These are phyloP conservation scores for Leccinum pachyderme DNA, from an alignment of 1,284 basidiomycete species.

Conservation along the genomic window DNA sequence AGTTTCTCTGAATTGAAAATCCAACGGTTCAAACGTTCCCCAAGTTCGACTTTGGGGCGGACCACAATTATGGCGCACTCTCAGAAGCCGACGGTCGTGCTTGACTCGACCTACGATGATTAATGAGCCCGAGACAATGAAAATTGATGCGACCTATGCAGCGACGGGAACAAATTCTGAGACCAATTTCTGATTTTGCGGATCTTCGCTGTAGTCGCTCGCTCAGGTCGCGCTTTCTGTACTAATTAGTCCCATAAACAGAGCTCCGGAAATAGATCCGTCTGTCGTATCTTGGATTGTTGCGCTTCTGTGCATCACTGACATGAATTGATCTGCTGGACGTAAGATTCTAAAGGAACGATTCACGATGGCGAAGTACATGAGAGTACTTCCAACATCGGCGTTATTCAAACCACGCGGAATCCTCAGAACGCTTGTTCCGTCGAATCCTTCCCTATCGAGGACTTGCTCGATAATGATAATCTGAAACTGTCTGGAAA, in stretches of 20 bases:
- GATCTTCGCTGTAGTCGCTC: constrained; percentile 4
- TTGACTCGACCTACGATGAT: constrained; percentile 2
- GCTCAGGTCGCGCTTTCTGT: no score
- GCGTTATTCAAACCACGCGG: constrained; percentile 9
- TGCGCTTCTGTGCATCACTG: constrained; percentile 8
- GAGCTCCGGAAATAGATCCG: constrained; percentile 16
- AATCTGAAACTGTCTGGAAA: constrained; percentile 65
- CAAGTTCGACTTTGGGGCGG: constrained; percentile 5
- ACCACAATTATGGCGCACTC: neutral
- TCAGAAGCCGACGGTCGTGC: constrained; percentile 6
- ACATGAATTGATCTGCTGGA: constrained; percentile 6
- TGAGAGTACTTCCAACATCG: constrained; percentile 6
- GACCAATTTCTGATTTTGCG: neutral
- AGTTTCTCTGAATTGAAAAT: no score
- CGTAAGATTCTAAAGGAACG: constrained; percentile 2
- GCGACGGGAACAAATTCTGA: neutral
- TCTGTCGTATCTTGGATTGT: neutral
- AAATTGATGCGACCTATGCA: neutral
- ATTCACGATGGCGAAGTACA: neutral
- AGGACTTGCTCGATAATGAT: constrained; percentile 75
- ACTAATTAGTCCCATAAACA: neutral
- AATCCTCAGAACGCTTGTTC: constrained; percentile 68
- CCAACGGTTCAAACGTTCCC: neutral
- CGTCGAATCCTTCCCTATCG: constrained; percentile 82
- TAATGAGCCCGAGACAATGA: neutral